Conservation (phyloP, 441 rosid species). For the Manihot esculenta region DNA sequence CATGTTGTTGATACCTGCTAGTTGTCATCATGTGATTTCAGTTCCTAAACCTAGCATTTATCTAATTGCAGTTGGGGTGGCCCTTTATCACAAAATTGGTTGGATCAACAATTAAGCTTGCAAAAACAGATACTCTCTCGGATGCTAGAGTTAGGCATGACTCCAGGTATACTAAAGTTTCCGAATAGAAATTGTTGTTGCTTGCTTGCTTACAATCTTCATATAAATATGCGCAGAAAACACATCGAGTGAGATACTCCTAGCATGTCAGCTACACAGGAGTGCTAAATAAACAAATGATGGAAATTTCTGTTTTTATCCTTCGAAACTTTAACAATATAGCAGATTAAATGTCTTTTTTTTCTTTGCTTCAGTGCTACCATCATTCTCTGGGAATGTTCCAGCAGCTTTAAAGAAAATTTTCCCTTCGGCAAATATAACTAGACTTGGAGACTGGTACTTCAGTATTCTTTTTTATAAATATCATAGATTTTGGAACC, state of each 20-base stretch:
- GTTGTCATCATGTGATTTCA: conserved; percentile 15
- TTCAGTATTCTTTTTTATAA: conserved; percentile 20
- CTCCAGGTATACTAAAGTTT: conserved; percentile 63
- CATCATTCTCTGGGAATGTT: conserved; percentile 97
- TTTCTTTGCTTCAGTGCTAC: conserved; percentile 65
- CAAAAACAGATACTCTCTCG: conserved; percentile 83
- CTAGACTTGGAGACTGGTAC: conserved; percentile 91
- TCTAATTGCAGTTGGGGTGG: conserved; percentile 86
- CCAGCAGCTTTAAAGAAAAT: conserved; percentile 79
- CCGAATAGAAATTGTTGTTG: conserved; percentile 9
- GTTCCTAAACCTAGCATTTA: conserved; percentile 10
- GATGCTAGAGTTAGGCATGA: conserved; percentile 95
- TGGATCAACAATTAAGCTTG: conserved; percentile 70
- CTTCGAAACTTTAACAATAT: background rate
- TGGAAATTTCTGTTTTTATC: background rate
- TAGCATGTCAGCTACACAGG: background rate
- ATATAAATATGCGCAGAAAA: conserved; percentile 7
- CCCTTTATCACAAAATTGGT: conserved; percentile 83
- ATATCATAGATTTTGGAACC: background rate
- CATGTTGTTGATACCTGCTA: background rate
- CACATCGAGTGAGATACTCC: background rate
- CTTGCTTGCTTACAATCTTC: conserved; percentile 1
- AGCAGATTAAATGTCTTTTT: conserved; percentile 9
- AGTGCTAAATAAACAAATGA: background rate
- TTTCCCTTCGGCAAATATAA: conserved; percentile 82